Base-by-base conservation (phyloP, 2,329 filamentous ascomycete genomes). In the Beauveria sp. region DNA sequence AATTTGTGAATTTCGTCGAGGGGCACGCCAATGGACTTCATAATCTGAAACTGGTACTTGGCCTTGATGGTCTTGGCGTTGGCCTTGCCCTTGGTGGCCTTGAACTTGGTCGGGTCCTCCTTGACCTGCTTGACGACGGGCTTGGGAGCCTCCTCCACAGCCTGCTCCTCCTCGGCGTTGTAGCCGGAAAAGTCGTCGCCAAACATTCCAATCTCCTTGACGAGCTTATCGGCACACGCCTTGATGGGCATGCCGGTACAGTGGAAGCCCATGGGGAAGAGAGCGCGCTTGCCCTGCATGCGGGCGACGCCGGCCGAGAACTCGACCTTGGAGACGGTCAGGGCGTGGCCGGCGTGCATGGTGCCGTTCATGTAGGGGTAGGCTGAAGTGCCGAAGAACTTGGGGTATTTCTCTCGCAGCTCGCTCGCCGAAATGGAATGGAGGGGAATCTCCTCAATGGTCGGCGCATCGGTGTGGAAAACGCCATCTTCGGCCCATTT, bases 161-260 rank as follows among this genome's bases (percentile, higher is more conserved):
- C 80, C 60, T 78, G 78, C 60, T 78, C 79, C 3, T 79, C 76
- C 12, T 89, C 85, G 60, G 86, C 84, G 59, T 83, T 80, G 75
- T 91, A 96, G 52, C 83, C 80, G 70, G 92, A 88, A 65, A 97
- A 97, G 70, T 92, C 86, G 71, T 88, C 78, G 24, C 94, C 94
- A 70, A 97, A 99, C 77, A 89, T 80, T 75, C 90, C 86, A 61
- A 97, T 88, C 77, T 99, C 94, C 64, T 91, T 86, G 62, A 88
- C 86, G 51, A 99, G 84, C 80, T 97, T 97, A 80, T 99, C 93
- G 59, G 94, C 92, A 70, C 91, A 96, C 6, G 94, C 92, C 77
- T 97, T 97, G 80, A 99, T 99, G 51, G 92, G 92, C 88, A 99
- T 96, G 68, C 94, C 94, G 0, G 93, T 97, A 77, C 75, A 77